Conservation (phyloP, 176 grass and related monocot genomes). For the Carex myosuroides region DNA sequence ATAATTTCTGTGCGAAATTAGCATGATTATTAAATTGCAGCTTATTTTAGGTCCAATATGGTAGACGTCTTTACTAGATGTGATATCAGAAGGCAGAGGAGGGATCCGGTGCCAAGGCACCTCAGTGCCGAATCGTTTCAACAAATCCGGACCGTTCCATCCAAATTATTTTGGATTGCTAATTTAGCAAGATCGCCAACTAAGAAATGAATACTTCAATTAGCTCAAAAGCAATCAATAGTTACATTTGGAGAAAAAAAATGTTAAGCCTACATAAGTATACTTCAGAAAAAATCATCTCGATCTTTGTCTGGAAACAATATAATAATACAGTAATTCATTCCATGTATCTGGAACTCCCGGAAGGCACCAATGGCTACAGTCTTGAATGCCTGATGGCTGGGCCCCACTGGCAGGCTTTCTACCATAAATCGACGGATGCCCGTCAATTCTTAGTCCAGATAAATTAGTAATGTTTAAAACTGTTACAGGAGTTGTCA, state of each 20-base stretch:
- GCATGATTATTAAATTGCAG: too few species aligned
- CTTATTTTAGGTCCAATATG: too few species aligned
- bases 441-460: slow-evolving; percentile 71
- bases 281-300: neutral
- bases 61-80: too few species aligned
- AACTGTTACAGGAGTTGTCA: slow-evolving; percentile 66
- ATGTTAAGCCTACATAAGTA: neutral
- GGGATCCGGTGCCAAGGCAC: too few species aligned
- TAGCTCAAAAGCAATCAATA: neutral
- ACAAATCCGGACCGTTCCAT: too few species aligned
- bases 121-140: too few species aligned
- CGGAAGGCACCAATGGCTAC: slow-evolving; percentile 79
- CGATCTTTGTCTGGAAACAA: slow-evolving; percentile 29
- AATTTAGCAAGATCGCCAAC: neutral
- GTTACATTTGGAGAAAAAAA: neutral
- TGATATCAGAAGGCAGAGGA: too few species aligned
- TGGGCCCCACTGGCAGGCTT: slow-evolving; percentile 15
- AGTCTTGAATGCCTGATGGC: slow-evolving; percentile 49
- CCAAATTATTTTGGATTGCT: neutral
- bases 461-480: slow-evolving; percentile 75
- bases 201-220: neutral
- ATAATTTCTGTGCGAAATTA: too few species aligned
- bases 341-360: slow-evolving; percentile 83
- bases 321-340: slow-evolving; percentile 53
- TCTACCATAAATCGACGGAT: slow-evolving; percentile 77